Percentiles rank a stretch among this genome's conserved stretches.
These are phyloP conservation scores for Dalbergia oliveri DNA, from an alignment of 306 rosid genomes.

Conservation along the genomic window DNA sequence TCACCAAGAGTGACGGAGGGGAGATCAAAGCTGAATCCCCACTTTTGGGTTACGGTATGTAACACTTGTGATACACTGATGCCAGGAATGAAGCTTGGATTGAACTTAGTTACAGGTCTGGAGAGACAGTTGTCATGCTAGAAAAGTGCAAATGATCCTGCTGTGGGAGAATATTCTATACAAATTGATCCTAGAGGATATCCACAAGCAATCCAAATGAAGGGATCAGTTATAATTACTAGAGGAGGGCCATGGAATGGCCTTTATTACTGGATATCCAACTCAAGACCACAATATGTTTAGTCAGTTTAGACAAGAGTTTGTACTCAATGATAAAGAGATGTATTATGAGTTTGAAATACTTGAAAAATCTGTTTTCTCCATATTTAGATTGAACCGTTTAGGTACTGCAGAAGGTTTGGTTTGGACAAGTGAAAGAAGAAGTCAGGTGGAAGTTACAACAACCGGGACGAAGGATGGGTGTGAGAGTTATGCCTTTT, in stretches of 20 bases:
- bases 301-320: neutral
- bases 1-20: too few species aligned
- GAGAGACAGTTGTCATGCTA: slow-evolving; percentile 35
- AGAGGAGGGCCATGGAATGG: slow-evolving; percentile 40
- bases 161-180: neutral
- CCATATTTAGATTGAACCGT: neutral
- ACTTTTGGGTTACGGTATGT: too few species aligned
- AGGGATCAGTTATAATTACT: neutral
- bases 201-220: neutral
- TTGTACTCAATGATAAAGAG: slow-evolving; percentile 29
- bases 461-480: neutral
- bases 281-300: neutral
- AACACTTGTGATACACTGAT: neutral
- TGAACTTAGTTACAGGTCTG: slow-evolving; percentile 8
- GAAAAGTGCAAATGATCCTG: slow-evolving; percentile 45
- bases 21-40: too few species aligned
- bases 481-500: slow-evolving; percentile 2
- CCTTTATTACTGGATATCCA: slow-evolving; percentile 20
- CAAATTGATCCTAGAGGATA: neutral
- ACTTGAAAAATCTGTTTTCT: neutral
- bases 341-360: slow-evolving; percentile 14
- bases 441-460: neutral
- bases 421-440: neutral
- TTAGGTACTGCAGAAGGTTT: neutral
- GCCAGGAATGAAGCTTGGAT: slow-evolving; percentile 21